Base-by-base conservation (phyloP, 257 asterid species). In the Solanum medicagineum region DNA sequence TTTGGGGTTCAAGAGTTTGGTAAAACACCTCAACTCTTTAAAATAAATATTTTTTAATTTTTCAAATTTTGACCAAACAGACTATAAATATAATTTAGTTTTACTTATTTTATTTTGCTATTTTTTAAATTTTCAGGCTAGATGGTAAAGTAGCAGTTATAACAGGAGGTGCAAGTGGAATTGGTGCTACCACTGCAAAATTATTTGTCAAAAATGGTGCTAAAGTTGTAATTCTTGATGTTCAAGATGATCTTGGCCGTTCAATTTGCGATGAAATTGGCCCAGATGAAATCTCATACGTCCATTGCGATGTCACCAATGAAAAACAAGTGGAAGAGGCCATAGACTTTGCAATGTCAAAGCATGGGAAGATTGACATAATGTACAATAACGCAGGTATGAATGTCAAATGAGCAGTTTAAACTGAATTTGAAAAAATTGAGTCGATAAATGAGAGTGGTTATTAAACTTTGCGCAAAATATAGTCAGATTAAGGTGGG, bases 91-190 rank as follows among this genome's bases (percentile, higher is more conserved):
- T 32, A 68, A 32, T 68, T 63, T 15, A 13, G 14, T 15, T 15
- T 66, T 3, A 2, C 47, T 26, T 2, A 66, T 36, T 69, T 36
- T 15, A 7, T 9, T 24, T 49, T 15, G 10, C 63, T 53, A 77
- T 51, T 51, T 51, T 49, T 15, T 24, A 26, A 51, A 29, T 59
- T 80, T 84, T 15, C 83, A 88, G 90, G 63, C 80, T 91, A 15
- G 88, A 87, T 45, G 89, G 91, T 40, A 91, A 89, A 82, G 89
- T 89, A 7, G 89, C 89, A 1, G 44, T 89, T 0, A 63, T 88
- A 17, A 89, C 91, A 5, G 93, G 91, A 9, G 92, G 90, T 12
- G 93, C 92, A 6, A 87, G 89, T 22, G 90, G 92, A 24, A 88
- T 87, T 4, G 89, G 93, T 4, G 89, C 87, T 42, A 71, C 75